Percentiles rank a stretch among this genome's conserved stretches.
phyloP scores from a whole-genome alignment of 2,329 filamentous ascomycete species.

The Pyrenophora tritici-repentis region DNA sequence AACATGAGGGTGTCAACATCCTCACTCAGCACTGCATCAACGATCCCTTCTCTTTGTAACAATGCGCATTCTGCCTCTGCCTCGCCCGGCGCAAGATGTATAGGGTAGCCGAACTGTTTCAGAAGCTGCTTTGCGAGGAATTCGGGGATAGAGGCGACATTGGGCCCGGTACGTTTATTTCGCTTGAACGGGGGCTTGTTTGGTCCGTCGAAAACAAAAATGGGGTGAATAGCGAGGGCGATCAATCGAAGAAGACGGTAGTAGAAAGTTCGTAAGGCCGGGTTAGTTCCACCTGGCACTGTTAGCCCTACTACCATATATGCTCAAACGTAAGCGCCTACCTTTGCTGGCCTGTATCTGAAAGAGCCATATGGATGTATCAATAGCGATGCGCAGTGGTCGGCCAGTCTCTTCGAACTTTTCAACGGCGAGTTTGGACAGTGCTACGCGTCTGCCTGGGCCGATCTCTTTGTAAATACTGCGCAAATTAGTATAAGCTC shows the following conservation, averaged over 20 bases:
- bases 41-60: conserved; percentile 71
- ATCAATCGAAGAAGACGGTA: conserved; percentile 83
- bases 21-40: conserved; percentile 89
- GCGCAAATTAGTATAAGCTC: conserved; percentile 21
- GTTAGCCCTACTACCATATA: conserved; percentile 16
- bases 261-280: conserved; percentile 88
- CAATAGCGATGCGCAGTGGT: conserved; percentile 85
- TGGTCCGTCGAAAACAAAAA: conserved; percentile 90
- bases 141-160: conserved; percentile 69
- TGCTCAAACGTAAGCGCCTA: conserved; percentile 29
- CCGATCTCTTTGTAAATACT: conserved; percentile 94
- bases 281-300: conserved; percentile 75
- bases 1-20: conserved; percentile 99
- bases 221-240: conserved; percentile 76
- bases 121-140: conserved; percentile 83
- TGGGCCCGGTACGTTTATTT: conserved; percentile 71
- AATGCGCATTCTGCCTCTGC: conserved; percentile 95
- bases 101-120: conserved; percentile 80
- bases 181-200: conserved; percentile 87
- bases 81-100: conserved; percentile 88
- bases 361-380: conserved; percentile 97
- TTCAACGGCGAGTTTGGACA: conserved; percentile 80
- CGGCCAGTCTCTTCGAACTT: conserved; percentile 71
- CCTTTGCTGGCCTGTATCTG: conserved; percentile 84
- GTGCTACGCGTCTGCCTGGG: conserved; percentile 74